Percentiles rank a stretch among this genome's conserved stretches.
These are phyloP conservation scores for Stipa capillata DNA, from an alignment of 176 grass and related monocot genomes.

Conservation along the genomic window DNA sequence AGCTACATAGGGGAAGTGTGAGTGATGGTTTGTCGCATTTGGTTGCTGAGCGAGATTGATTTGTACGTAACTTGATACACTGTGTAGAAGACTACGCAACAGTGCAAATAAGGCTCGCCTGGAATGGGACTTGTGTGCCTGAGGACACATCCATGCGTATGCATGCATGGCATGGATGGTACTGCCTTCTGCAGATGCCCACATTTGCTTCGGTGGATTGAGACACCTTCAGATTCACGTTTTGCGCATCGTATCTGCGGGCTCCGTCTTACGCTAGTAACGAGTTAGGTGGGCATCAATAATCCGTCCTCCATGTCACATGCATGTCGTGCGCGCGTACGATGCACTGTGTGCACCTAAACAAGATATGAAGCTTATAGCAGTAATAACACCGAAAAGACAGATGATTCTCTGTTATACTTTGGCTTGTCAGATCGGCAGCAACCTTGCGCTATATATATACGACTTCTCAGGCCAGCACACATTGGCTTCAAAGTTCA, in stretches of 20 bases:
- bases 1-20: too few species aligned
- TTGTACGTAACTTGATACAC: not conserved
- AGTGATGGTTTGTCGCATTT: constrained; percentile 10
- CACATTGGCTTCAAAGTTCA: not conserved
- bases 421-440: not conserved
- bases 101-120: too few species aligned
- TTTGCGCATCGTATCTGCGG: not conserved
- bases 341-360: not conserved
- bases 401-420: not conserved
- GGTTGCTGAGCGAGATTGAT: constrained; percentile 2
- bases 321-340: too few species aligned
- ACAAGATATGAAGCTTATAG: not conserved
- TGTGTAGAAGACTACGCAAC: not conserved
- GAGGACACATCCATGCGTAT: too few species aligned
- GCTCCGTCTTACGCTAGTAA: not conserved
- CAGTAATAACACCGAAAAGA: not conserved
- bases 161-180: not conserved
- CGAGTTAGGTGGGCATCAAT: not conserved
- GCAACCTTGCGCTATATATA: not conserved
- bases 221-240: constrained; percentile 21
- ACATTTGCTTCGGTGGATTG: not conserved
- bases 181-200: not conserved
- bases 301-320: not conserved
- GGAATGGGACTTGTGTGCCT: not conserved
- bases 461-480: too few species aligned